phyloP scores from a whole-genome alignment of 2,329 filamentous ascomycete species.

The Penicillium hesseltinei region DNA sequence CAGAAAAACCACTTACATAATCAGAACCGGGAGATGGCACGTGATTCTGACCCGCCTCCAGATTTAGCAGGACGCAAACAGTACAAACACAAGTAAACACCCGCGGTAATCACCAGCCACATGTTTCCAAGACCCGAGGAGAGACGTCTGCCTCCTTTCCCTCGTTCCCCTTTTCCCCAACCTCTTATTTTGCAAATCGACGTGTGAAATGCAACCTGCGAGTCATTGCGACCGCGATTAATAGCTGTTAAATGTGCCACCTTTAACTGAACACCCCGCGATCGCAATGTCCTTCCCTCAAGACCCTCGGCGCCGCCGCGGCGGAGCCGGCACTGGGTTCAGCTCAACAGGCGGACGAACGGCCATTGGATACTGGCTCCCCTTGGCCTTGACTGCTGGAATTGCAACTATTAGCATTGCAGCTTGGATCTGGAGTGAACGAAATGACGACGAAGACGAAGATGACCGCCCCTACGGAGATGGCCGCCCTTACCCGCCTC shows the following conservation, averaged over 20 bases:
- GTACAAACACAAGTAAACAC: slow-evolving; percentile 30
- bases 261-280: slow-evolving; percentile 23
- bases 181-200: slow-evolving; percentile 16
- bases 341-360: slow-evolving; percentile 43
- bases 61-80: slow-evolving; percentile 28
- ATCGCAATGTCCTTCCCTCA: slow-evolving; percentile 43
- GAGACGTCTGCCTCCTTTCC: slow-evolving; percentile 14
- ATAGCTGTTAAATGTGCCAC: slow-evolving; percentile 28
- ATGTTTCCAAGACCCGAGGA: slow-evolving; percentile 42
- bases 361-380: slow-evolving; percentile 73
- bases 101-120: slow-evolving; percentile 41
- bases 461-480: slow-evolving; percentile 50
- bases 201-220: slow-evolving; percentile 35
- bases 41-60: slow-evolving; percentile 23
- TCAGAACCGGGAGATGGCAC: background rate
- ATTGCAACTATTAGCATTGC: slow-evolving; percentile 82
- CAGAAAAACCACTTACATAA: slow-evolving; percentile 3
- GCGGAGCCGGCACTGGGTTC: slow-evolving; percentile 41
- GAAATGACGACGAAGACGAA: slow-evolving; percentile 70
- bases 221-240: slow-evolving; percentile 24
- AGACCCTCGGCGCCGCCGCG: slow-evolving; percentile 40
- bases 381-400: slow-evolving; percentile 79
- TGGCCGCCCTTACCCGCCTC: slow-evolving; percentile 25
- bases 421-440: slow-evolving; percentile 93
- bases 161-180: slow-evolving; percentile 20